Evolutionary conservation across 169 alveolate genomes (phyloP).

Genomic region (Eimeria sp.): DNA sequence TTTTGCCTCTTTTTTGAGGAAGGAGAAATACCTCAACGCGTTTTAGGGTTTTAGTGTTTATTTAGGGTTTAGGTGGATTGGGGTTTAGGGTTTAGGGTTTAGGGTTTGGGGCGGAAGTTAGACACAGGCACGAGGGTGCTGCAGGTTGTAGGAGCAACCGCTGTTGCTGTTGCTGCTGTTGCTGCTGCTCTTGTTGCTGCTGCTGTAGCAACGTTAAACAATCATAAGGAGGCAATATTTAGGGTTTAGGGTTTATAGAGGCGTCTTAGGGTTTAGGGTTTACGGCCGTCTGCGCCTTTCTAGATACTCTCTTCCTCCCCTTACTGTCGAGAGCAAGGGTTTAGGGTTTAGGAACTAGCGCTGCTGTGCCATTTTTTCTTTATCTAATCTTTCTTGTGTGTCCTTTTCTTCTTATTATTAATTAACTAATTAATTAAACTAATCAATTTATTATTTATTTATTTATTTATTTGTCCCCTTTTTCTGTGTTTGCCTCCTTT

Average conservation of each 20-base stretch:
- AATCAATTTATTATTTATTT: no score
- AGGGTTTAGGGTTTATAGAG: not conserved
- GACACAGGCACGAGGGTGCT: not conserved
- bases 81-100: conserved; percentile 8
- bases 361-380: not conserved
- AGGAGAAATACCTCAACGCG: not conserved
- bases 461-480: not conserved
- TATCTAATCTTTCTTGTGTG: not conserved
- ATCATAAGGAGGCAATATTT: not conserved
- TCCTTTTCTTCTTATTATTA: not conserved
- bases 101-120: not conserved
- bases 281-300: no score
- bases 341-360: not conserved
- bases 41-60: no score
- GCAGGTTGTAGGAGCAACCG: not conserved
- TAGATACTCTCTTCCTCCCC: no score
- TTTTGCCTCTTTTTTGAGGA: not conserved
- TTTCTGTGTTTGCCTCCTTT: not conserved
- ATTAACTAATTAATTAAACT: no score
- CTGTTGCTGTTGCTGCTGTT: not conserved
- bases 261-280: no score
- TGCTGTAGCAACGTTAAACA: not conserved
- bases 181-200: not conserved
- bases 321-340: not conserved
- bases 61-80: not conserved